Conservation (phyloP, 2,329 filamentous ascomycete genomes). For the Venturia carpophila region DNA sequence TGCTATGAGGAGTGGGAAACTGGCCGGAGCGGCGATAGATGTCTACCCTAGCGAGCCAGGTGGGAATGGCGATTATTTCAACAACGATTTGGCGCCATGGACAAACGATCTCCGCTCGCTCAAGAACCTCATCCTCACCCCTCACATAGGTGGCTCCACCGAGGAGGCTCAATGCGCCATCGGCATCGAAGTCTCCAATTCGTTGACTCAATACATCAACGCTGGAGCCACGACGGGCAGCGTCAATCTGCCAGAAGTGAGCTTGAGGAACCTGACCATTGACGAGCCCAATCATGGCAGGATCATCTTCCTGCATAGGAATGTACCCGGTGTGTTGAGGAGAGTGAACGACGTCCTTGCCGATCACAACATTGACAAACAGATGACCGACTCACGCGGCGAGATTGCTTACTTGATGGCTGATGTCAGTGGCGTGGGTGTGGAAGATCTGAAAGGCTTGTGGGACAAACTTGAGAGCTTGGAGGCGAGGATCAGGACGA, state of each 20-base stretch:
- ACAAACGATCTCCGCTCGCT: constrained; percentile 74
- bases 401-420: constrained; percentile 97
- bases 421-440: constrained; percentile 81
- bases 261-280: constrained; percentile 77
- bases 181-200: constrained; percentile 82
- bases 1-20: constrained; percentile 74
- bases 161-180: constrained; percentile 97
- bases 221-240: constrained; percentile 84
- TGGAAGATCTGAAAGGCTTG: constrained; percentile 74
- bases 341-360: constrained; percentile 87
- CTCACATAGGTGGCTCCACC: constrained; percentile 94
- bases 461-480: constrained; percentile 75
- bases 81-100: constrained; percentile 67
- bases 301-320: constrained; percentile 94
- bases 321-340: constrained; percentile 88
- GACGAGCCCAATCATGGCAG: constrained; percentile 86
- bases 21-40: constrained; percentile 91
- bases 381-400: constrained; percentile 91
- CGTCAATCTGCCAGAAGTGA: constrained; percentile 95
- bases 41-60: constrained; percentile 92
- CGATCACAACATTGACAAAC: constrained; percentile 97
- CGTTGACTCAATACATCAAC: constrained; percentile 90
- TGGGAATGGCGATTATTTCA: constrained; percentile 94
- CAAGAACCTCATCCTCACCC: constrained; percentile 90
- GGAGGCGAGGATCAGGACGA: constrained; percentile 15